These are phyloP conservation scores for Phaeosphaeriaceae sp. DNA, from an alignment of 2,329 filamentous ascomycete species.

Conservation along the genomic window DNA sequence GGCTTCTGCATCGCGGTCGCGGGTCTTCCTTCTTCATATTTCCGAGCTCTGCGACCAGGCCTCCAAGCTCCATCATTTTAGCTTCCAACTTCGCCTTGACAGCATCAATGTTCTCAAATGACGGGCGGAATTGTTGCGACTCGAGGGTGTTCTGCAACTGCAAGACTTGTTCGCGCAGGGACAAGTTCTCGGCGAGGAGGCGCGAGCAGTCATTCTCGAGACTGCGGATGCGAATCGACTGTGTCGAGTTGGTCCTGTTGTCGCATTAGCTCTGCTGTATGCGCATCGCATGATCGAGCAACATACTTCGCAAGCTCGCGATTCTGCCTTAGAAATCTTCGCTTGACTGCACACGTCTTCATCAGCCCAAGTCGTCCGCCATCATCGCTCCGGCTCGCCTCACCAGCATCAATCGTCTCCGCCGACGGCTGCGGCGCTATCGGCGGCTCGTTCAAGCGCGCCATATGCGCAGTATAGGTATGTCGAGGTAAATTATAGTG, in stretches of 20 bases:
- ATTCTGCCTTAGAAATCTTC: slow-evolving; percentile 82
- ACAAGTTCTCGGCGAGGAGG: slow-evolving; percentile 79
- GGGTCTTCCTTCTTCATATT: slow-evolving; percentile 36
- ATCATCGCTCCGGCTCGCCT: not conserved
- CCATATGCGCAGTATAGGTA: slow-evolving; percentile 66
- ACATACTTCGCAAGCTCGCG: slow-evolving; percentile 73
- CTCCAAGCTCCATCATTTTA: slow-evolving; percentile 74
- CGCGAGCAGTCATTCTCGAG: slow-evolving; percentile 78
- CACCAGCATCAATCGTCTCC: slow-evolving; percentile 68
- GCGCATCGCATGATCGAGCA: not conserved
- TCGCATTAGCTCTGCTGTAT: slow-evolving; percentile 12
- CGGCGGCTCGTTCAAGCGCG: slow-evolving; percentile 78
- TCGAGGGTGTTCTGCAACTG: slow-evolving; percentile 73
- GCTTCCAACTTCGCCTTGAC: slow-evolving; percentile 75
- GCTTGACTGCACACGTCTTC: slow-evolving; percentile 68
- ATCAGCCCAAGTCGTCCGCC: slow-evolving; percentile 56
- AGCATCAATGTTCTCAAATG: slow-evolving; percentile 70
- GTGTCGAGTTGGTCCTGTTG: slow-evolving; percentile 73
- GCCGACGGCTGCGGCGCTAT: slow-evolving; percentile 54
- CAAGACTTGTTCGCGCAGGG: slow-evolving; percentile 73
- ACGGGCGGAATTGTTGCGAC: slow-evolving; percentile 64
- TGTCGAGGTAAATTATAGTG: slow-evolving; percentile 41
- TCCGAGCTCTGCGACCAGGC: slow-evolving; percentile 71
- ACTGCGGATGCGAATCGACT: slow-evolving; percentile 77
- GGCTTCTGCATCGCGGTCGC: slow-evolving; percentile 54